Conservation (phyloP, 495 filamentous ascomycete genomes). For the Aspergillus cavernicola region DNA sequence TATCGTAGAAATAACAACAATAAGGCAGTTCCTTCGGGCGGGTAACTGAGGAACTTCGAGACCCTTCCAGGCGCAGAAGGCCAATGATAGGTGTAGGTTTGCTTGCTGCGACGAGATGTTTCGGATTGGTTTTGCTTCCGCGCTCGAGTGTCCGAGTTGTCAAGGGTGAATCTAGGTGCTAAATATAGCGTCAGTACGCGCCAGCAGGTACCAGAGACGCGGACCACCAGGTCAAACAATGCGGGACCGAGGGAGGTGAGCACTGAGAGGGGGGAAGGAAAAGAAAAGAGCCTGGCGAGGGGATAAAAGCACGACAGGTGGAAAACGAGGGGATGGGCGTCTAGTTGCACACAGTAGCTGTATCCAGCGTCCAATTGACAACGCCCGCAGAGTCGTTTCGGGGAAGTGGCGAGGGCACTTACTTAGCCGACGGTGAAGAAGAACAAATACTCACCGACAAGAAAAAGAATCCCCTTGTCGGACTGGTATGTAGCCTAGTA, state of each 20-base stretch:
- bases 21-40: slow-evolving; percentile 9
- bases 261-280: not conserved
- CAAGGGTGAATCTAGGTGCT: slow-evolving; percentile 29
- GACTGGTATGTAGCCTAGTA: not conserved
- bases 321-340: slow-evolving; percentile 15
- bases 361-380: slow-evolving; percentile 5
- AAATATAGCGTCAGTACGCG: slow-evolving; percentile 34
- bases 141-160: slow-evolving; percentile 24
- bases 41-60: slow-evolving; percentile 8
- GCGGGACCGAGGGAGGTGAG: not conserved
- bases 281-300: slow-evolving; percentile 2
- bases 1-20: slow-evolving; percentile 1
- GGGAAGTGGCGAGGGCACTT: not conserved
- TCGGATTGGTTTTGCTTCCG: slow-evolving; percentile 25
- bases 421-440: not conserved
- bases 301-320: slow-evolving; percentile 1
- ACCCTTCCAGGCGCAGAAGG: slow-evolving; percentile 2
- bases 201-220: slow-evolving; percentile 23
- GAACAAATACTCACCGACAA: slow-evolving; percentile 13
- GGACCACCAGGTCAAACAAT: slow-evolving; percentile 22
- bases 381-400: not conserved
- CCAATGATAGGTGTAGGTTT: slow-evolving; percentile 10
- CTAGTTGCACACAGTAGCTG: slow-evolving; percentile 9
- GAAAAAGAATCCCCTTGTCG: slow-evolving; percentile 15
- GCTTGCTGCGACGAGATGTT: slow-evolving; percentile 8